Conservation (phyloP, 768 basidiomycete species). For the Tulasnella sp. region DNA sequence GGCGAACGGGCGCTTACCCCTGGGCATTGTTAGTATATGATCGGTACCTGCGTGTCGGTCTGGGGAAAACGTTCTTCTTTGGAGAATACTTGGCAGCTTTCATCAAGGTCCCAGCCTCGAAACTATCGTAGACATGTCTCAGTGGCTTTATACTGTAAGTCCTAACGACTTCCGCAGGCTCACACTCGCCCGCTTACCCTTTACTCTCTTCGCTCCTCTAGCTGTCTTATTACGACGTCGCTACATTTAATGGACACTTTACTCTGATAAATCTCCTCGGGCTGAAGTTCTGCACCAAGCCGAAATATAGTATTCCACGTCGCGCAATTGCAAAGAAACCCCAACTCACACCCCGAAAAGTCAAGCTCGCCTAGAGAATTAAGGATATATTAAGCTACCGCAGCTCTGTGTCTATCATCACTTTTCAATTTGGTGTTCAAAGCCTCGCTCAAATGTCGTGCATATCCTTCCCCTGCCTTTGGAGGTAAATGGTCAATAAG, state of each 20-base stretch:
- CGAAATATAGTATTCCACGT: neutral
- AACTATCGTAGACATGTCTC: neutral
- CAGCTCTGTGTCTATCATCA: constrained; percentile 17
- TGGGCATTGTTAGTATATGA: constrained; percentile 13
- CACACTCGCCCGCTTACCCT: neutral
- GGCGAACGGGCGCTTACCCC: neutral
- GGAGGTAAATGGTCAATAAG: neutral
- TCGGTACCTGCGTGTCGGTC: constrained; percentile 21
- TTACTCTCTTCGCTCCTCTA: neutral
- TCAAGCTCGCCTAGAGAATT: neutral
- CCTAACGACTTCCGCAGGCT: neutral
- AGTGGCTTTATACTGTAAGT: neutral
- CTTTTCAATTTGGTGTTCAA: constrained; percentile 44
- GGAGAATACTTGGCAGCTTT: constrained; percentile 13
- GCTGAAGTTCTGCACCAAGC: neutral
- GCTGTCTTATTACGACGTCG: neutral
- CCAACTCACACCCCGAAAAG: neutral
- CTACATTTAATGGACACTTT: neutral
- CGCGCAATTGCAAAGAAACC: neutral
- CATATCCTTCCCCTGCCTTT: constrained; percentile 66
- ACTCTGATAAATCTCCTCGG: neutral
- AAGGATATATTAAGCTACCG: neutral
- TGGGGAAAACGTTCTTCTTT: constrained; percentile 25
- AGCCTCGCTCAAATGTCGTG: constrained; percentile 52
- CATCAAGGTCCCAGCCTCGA: neutral